These are phyloP conservation scores for Albophoma yamanashiensis DNA, from an alignment of 2,329 filamentous ascomycete species.

Conservation along the genomic window DNA sequence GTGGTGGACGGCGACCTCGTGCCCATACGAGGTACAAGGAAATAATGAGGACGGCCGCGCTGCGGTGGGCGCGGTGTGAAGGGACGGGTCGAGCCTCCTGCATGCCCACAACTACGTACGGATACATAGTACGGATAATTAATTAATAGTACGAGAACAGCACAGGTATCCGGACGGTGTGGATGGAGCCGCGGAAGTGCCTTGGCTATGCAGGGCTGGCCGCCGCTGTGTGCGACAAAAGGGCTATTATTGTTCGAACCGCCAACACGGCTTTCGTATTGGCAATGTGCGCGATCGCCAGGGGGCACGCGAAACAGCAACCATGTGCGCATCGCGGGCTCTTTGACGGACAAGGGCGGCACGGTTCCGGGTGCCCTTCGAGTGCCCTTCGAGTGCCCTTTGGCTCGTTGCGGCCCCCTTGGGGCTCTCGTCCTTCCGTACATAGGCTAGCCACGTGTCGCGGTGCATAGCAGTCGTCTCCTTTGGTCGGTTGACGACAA, in stretches of 20 bases:
- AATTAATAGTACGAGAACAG: no score
- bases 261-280: not conserved
- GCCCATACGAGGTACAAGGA: no score
- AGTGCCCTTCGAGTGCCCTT: conserved; percentile 1
- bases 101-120: no score
- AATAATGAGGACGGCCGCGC: not conserved
- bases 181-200: not conserved
- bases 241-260: not conserved
- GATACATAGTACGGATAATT: no score
- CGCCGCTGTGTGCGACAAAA: not conserved
- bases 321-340: not conserved
- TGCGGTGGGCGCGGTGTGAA: not conserved
- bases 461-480: not conserved
- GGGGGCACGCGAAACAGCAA: not conserved
- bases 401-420: not conserved
- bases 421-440: not conserved
- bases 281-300: not conserved
- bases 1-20: not conserved
- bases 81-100: not conserved
- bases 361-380: not conserved
- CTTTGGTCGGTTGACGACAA: not conserved
- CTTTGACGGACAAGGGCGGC: not conserved
- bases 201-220: not conserved
- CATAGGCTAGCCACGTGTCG: no score
- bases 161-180: not conserved